Base-by-base conservation (phyloP, 495 filamentous ascomycete genomes). In the Penicillium goetzii region DNA sequence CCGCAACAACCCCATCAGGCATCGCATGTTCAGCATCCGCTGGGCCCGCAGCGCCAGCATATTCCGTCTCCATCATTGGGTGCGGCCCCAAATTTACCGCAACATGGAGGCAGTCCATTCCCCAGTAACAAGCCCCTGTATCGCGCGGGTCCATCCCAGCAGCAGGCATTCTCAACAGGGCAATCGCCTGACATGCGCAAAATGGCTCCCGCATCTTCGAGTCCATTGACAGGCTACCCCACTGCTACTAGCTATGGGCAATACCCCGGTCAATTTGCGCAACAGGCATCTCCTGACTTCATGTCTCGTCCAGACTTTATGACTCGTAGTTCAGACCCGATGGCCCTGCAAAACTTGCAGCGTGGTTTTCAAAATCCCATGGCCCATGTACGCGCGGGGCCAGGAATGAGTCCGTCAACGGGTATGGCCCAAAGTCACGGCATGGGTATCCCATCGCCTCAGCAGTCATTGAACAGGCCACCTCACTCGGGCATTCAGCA, bases 171-270 rank as follows among this genome's bases (percentile, higher is more conserved):
- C 28, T 52, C 69, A 7, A 49, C 72, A 1, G 52, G 68, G 28
- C 71, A 76, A 54, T 78, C 75, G 6, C 77, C 77, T 10, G 76
- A 78, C 64, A 55, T 76, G 57, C 75, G 75, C 64, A 77, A 77
- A 55, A 77, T 78, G 75, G 72, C 77, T 3, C 72, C 75, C 25
- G 68, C 72, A 4, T 68, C 74, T 0, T 71, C 75, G 2, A 71
- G 72, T n/a, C 70, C 77, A 12, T 56, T 78, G 14, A 67, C 75
- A 40, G 76, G 76, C 10, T 71, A 78, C 41, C 67, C 76, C 25
- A 58, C 76, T n/a, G 67, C 67, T 0, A 65, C 65, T 21, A 72
- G 70, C 54, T 77, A 72, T 51, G 64, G 67, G 45, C 68, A 75
- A 25, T 80, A 70, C 36, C 54, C 77, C 0, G 68, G 71, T 6